These are phyloP conservation scores for Boletus insuetus DNA, from an alignment of 768 basidiomycete species.

Conservation along the genomic window DNA sequence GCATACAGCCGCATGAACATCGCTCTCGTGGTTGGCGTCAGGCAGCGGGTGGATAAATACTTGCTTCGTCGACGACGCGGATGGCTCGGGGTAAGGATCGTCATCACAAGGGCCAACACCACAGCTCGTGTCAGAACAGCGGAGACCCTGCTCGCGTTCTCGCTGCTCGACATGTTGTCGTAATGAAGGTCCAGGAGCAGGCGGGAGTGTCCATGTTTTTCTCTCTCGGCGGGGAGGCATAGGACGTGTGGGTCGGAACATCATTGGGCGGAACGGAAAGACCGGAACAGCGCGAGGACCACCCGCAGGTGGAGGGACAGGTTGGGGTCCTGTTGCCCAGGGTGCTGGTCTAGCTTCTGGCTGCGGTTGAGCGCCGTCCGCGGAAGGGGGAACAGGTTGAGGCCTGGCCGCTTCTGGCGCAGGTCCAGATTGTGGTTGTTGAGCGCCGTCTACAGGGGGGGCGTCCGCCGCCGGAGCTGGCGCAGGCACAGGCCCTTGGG, in stretches of 20 bases:
- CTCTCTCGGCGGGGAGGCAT: slow-evolving; percentile 35
- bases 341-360: slow-evolving; percentile 8
- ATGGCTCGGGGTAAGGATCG: slow-evolving; percentile 46
- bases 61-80: slow-evolving; percentile 19
- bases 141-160: slow-evolving; percentile 68
- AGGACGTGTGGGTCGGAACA: slow-evolving; percentile 22
- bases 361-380: slow-evolving; percentile 3
- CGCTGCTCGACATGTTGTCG: slow-evolving; percentile 71
- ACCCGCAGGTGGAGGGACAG: not conserved
- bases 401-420: slow-evolving; percentile 4
- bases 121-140: slow-evolving; percentile 72
- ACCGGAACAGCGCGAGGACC: slow-evolving; percentile 16
- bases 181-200: slow-evolving; percentile 65
- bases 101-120: slow-evolving; percentile 75
- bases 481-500: slow-evolving; percentile 6
- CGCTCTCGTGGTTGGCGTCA: slow-evolving; percentile 12
- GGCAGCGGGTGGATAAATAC: slow-evolving; percentile 23
- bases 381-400: not conserved
- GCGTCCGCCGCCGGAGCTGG: not conserved
- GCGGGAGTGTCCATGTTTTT: slow-evolving; percentile 55
- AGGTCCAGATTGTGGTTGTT: slow-evolving; percentile 2
- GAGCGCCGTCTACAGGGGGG: not conserved
- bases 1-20: slow-evolving; percentile 40
- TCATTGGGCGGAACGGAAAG: slow-evolving; percentile 17
- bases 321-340: slow-evolving; percentile 7